phyloP scores from a whole-genome alignment of 495 filamentous ascomycete genomes.

The Letharia lupina region DNA sequence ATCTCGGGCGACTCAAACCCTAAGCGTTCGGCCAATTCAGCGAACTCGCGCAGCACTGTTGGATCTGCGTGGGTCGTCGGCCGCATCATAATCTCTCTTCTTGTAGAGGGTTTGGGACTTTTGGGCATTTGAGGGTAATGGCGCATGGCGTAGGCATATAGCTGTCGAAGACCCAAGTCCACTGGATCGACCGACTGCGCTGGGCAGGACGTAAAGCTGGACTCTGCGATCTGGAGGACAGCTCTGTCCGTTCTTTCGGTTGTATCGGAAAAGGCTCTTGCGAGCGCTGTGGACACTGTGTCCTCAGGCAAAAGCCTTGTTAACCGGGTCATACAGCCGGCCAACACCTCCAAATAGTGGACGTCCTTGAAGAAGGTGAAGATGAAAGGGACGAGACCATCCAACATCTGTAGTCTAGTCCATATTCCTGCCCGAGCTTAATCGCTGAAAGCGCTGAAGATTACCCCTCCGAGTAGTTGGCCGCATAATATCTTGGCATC shows the following conservation, averaged over 20 bases:
- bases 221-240: background rate
- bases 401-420: background rate
- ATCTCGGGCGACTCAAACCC: conserved; percentile 19
- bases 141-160: conserved; percentile 18
- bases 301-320: background rate
- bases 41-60: conserved; percentile 7
- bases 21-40: conserved; percentile 17
- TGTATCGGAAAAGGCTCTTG: background rate
- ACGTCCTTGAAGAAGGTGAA: background rate
- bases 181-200: background rate
- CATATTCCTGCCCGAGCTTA: background rate
- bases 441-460: conserved; percentile 1
- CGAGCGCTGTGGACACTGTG: background rate
- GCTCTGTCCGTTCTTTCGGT: background rate
- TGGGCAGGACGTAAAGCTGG: conserved; percentile 9
- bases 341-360: background rate
- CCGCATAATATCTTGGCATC: background rate
- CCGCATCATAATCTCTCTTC: conserved; percentile 10
- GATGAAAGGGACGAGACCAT: conserved; percentile 1
- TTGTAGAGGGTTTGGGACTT: background rate
- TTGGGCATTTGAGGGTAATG: conserved; percentile 14
- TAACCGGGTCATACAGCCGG: background rate
- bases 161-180: conserved; percentile 15
- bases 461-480: background rate
- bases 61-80: conserved; percentile 8